A percentile compares a stretch with the other conserved stretches of the same genome.
Evolutionary conservation across 2,329 filamentous ascomycete species (phyloP).

Genomic region (Tolypocladium paradoxum): DNA sequence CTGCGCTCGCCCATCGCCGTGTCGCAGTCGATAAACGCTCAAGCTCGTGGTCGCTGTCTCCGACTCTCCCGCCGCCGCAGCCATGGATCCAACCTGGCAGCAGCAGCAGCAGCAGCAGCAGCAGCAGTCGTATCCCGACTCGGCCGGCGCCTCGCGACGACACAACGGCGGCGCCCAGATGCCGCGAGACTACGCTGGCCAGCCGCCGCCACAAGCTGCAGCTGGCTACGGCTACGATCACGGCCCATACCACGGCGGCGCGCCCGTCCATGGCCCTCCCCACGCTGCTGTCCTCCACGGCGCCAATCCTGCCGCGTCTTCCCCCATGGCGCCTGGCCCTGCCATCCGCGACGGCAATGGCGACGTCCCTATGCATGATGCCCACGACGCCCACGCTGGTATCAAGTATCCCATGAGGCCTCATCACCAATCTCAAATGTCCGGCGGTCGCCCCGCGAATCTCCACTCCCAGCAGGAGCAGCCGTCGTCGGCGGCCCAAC

Average conservation of each 20-base stretch:
- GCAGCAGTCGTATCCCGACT: constrained; percentile 59
- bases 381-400: constrained; percentile 69
- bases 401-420: constrained; percentile 79
- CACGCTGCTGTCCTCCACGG: constrained; percentile 24
- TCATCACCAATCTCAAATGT: constrained; percentile 64
- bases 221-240: constrained; percentile 46
- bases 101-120: constrained; percentile 22
- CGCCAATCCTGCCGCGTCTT: constrained; percentile 41
- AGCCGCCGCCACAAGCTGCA: constrained; percentile 19
- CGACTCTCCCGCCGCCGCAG: constrained; percentile 12
- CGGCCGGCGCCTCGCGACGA: constrained; percentile 51
- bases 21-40: neutral
- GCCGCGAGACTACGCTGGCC: constrained; percentile 34
- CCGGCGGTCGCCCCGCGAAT: constrained; percentile 40
- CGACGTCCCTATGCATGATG: constrained; percentile 79
- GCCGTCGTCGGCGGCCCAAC: constrained; percentile 72
- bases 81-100: constrained; percentile 53
- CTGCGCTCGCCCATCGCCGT: neutral
- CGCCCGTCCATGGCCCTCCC: constrained; percentile 18
- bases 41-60: neutral
- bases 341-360: constrained; percentile 61
- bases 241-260: constrained; percentile 49
- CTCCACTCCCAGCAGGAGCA: constrained; percentile 56
- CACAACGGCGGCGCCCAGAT: constrained; percentile 44
- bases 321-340: constrained; percentile 40